These are phyloP conservation scores for Chrysoporthe puriensis DNA, from an alignment of 2,329 filamentous ascomycete genomes.

Conservation along the genomic window DNA sequence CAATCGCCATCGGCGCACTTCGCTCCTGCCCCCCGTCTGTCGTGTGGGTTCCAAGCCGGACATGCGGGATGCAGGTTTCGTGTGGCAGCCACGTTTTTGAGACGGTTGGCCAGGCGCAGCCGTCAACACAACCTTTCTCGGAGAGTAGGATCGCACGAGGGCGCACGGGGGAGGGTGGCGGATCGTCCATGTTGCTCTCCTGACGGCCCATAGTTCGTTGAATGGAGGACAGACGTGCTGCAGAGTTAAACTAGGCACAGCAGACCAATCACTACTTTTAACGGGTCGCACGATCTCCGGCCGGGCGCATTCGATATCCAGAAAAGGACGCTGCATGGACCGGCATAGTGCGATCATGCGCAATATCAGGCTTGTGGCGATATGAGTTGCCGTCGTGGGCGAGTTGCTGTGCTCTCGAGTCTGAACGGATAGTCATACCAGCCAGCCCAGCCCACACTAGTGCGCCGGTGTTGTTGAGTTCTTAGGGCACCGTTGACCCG, in stretches of 20 bases:
- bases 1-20: background rate
- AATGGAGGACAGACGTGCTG: background rate
- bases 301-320: background rate
- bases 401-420: background rate
- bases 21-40: background rate
- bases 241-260: background rate
- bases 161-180: background rate
- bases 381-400: background rate
- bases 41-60: background rate
- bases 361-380: background rate
- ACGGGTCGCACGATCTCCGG: background rate
- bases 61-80: background rate
- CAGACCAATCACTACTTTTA: background rate
- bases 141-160: background rate
- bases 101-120: background rate
- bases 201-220: background rate
- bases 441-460: background rate
- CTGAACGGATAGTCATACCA: background rate
- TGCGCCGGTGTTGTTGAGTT: background rate
- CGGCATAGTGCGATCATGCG: background rate
- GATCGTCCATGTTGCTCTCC: background rate
- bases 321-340: background rate
- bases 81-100: background rate
- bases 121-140: background rate
- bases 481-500: no score